phyloP scores from a whole-genome alignment of 768 basidiomycete genomes.

The Mycena leptocephala region DNA sequence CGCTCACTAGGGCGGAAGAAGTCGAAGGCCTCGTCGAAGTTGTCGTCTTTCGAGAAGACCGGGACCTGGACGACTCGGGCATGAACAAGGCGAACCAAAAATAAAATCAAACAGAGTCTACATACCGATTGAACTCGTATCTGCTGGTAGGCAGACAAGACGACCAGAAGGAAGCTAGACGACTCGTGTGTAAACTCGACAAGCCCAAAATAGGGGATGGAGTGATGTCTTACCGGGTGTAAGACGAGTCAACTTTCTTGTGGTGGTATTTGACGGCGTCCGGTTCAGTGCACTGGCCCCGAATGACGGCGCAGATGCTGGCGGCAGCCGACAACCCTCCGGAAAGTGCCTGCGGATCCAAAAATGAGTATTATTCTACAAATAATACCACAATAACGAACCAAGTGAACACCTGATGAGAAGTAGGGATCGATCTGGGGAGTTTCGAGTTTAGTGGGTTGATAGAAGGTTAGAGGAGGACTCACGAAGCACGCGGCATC shows the following conservation, averaged over 20 bases:
- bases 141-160: conserved; percentile 60
- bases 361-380: too few relatives aligned
- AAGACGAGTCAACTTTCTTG: conserved; percentile 37
- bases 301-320: conserved; percentile 41
- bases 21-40: conserved; percentile 58
- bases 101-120: too few relatives aligned
- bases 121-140: conserved; percentile 51
- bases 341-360: conserved; percentile 43
- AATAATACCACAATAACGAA: too few relatives aligned
- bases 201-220: neutral
- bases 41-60: conserved; percentile 52
- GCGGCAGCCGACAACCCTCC: conserved; percentile 45
- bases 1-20: conserved; percentile 52
- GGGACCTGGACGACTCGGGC: conserved; percentile 24
- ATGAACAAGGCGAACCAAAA: too few relatives aligned
- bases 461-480: too few relatives aligned
- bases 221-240: conserved; percentile 38
- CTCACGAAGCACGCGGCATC: conserved; percentile 39
- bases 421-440: conserved; percentile 53
- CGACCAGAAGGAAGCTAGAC: conserved; percentile 58
- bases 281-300: conserved; percentile 35
- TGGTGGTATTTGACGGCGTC: conserved; percentile 41
- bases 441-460: too few relatives aligned
- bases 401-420: conserved; percentile 44
- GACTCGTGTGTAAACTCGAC: neutral